Percentiles rank a stretch among this genome's conserved stretches.
phyloP scores from a whole-genome alignment of 2,329 filamentous ascomycete species.

The Chaetomium sp. region DNA sequence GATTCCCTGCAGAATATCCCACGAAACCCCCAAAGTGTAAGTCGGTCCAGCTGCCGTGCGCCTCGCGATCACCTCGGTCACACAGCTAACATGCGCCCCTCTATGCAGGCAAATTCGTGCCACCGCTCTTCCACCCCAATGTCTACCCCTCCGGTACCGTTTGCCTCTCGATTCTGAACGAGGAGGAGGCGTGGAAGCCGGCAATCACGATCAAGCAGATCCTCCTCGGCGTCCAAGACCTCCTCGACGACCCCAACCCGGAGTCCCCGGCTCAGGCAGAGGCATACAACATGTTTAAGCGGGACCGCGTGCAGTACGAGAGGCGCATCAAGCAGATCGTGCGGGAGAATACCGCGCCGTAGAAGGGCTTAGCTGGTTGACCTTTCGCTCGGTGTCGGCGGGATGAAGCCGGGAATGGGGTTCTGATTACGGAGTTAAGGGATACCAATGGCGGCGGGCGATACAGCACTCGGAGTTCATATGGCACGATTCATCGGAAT shows the following conservation, averaged over 20 bases:
- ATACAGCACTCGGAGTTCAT: conserved; percentile 30
- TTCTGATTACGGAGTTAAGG: conserved; percentile 29
- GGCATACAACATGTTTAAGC: conserved; percentile 95
- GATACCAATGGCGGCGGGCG: conserved; percentile 28
- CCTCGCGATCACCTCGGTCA: conserved; percentile 22
- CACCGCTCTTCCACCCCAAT: conserved; percentile 96
- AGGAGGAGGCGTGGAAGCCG: conserved; percentile 98
- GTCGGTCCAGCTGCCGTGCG: conserved; percentile 39
- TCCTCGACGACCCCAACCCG: conserved; percentile 94
- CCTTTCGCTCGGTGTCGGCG: background rate
- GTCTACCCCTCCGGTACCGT: conserved; percentile 98
- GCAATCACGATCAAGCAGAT: conserved; percentile 99
- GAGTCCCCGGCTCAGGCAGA: conserved; percentile 96
- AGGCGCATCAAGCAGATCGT: conserved; percentile 84
- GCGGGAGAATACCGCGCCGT: conserved; percentile 82
- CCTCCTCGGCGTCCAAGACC: conserved; percentile 89
- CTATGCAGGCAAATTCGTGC: conserved; percentile 83
- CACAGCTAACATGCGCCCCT: conserved; percentile 28
- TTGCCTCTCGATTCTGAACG: conserved; percentile 94
- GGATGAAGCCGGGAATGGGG: background rate
- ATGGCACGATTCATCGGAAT: conserved; percentile 24
- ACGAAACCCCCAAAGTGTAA: conserved; percentile 98
- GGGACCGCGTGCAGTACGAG: conserved; percentile 84
- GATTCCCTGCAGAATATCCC: conserved; percentile 73
- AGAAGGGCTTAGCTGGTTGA: conserved; percentile 29